These are phyloP conservation scores for Elsinoe necatrix DNA, from an alignment of 2,329 filamentous ascomycete genomes.

Conservation along the genomic window DNA sequence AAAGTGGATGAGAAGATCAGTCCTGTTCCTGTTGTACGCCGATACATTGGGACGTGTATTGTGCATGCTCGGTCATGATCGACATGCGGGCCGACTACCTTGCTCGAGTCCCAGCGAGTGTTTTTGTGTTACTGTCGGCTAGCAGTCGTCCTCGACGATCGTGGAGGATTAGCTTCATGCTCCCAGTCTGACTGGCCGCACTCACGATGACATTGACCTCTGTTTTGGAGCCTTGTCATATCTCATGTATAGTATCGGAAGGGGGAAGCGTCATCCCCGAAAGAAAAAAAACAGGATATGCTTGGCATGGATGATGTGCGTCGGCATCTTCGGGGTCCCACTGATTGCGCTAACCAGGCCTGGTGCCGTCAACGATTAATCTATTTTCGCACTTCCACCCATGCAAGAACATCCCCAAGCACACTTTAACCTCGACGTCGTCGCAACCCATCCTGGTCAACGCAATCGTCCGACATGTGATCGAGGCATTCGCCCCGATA, in stretches of 20 bases:
- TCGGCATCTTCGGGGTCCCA: not conserved
- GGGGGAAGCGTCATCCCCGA: not conserved
- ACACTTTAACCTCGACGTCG: conserved; percentile 1
- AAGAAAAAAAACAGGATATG: not conserved
- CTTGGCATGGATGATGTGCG: not conserved
- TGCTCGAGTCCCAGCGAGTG: not conserved
- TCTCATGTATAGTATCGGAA: not conserved
- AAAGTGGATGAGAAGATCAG: not conserved
- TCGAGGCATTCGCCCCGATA: not conserved
- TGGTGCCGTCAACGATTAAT: conserved; percentile 5
- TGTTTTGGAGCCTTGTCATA: not conserved
- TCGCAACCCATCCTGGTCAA: not conserved
- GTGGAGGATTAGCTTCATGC: not conserved
- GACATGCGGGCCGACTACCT: conserved; percentile 9
- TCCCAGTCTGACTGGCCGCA: not conserved
- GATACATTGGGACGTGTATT: conserved; percentile 11
- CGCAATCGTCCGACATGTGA: conserved; percentile 2
- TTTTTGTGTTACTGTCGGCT: not conserved
- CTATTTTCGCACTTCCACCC: conserved; percentile 1
- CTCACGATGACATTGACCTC: too few relatives aligned
- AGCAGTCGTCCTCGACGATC: not conserved
- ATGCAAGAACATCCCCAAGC: not conserved
- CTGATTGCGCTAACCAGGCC: not conserved
- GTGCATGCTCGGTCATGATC: conserved; percentile 6
- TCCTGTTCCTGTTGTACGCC: conserved; percentile 3